A percentile compares a stretch with the other conserved stretches of the same genome.
Conservation (phyloP, 2,329 filamentous ascomycete genomes). For the Aspergillus brasiliensis region DNA sequence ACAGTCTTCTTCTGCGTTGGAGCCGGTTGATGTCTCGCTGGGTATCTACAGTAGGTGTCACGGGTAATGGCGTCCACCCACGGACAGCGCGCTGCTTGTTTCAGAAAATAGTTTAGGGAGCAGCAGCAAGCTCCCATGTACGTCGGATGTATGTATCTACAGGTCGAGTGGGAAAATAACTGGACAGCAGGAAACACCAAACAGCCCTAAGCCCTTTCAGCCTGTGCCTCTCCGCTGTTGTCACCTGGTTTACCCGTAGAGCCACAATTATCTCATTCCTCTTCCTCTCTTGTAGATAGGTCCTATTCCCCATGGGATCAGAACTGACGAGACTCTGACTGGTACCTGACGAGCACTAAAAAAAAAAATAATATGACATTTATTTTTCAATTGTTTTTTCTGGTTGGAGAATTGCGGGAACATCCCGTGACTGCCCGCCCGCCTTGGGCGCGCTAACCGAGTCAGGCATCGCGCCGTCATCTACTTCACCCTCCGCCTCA, state of each 20-base stretch:
- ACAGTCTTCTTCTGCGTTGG: background rate
- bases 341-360: too few species aligned
- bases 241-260: background rate
- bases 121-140: background rate
- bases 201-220: background rate
- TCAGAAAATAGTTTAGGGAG: background rate
- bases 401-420: constrained; percentile 8
- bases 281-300: too few species aligned
- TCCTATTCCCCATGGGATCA: too few species aligned
- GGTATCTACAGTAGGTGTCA: constrained; percentile 12
- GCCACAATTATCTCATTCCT: background rate
- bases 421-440: constrained; percentile 32
- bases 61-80: background rate
- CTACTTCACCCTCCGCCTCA: constrained; percentile 26
- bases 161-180: background rate
- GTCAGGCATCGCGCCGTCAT: constrained; percentile 28
- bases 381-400: too few species aligned
- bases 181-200: background rate
- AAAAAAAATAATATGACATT: background rate
- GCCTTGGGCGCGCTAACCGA: constrained; percentile 26
- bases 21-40: background rate
- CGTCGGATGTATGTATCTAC: background rate
- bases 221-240: constrained; percentile 6
- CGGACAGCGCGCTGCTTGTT: background rate
- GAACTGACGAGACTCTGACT: too few species aligned